Base-by-base conservation (phyloP, 352 stramenopile genomes). In the Phytophthora palmivora region DNA sequence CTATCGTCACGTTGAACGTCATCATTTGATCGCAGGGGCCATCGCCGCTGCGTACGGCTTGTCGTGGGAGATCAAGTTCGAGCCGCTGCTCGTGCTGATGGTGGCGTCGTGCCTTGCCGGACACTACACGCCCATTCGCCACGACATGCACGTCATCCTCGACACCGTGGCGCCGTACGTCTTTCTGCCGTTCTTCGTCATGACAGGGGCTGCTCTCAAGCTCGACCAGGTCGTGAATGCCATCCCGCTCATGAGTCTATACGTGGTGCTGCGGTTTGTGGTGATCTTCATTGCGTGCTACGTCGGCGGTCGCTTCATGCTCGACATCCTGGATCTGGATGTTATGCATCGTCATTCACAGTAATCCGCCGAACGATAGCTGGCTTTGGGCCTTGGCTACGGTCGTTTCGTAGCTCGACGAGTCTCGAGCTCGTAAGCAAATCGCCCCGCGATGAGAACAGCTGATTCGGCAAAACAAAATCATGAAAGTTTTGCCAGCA, bases 121-220 rank as follows among this genome's bases (percentile, higher is more conserved):
- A 26, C 82, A 91, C 57, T 70, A 85, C 58, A 48, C 63, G 16
- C 51, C 44, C 1, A 90, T 90, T 46, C 78, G 81, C 28, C 81
- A 90, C 55, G 81, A 90, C 47, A 90, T 90, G 81, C 81, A 90
- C 62, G 72, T 87, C 24, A 90, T 90, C 33, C 65, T 90, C 15
- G 81, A 90, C 38, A 84, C 72, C 2, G 71, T 63, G 0, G 82
- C 82, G 39, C 82, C 82, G 7, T 91, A 87, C 64, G 78, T 91
- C 46, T 88, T 91, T 37, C 54, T 91, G 43, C 82, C 82, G 8
- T 91, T 91, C 65, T 91, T 91, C 70, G 78, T 88, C 26, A 91
- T 91, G 79, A 88, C 82, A 0, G 82, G 82, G 3, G 82, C 82
- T 1, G 74, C 72, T 10, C 48, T 91, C 19, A 88, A 88, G 63